Base-by-base conservation (phyloP, 139 green algal species). In the Chlorella vulgaris region DNA sequence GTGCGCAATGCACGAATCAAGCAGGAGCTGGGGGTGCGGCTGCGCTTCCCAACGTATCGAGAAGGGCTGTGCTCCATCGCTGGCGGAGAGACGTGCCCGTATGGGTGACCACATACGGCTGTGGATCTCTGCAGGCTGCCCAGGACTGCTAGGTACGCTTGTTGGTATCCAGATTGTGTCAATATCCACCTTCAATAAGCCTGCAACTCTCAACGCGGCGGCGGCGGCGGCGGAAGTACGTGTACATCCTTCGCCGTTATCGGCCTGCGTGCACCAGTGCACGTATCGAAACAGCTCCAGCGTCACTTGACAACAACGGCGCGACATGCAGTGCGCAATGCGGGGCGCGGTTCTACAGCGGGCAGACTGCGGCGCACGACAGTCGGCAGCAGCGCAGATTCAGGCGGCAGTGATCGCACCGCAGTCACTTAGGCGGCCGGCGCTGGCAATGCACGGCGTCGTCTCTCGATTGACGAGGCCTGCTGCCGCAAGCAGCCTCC, bases 1-100 rank as follows among this genome's bases (percentile, higher is more conserved):
- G 93, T 96, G 31, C 55, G 53, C 15, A 96, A 96, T 66, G 47
- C 21, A 2, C 71, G 60, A 26, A 92, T 96, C 15, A 91, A 91
- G 63, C 2, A 39, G 18, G 87, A 93, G 79, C 82, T 96, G 66
- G 78, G 81, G 1, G 66, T 92, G 28, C 26, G 28, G 42, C 77
- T 95, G 38, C 67, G 61, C 1, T 95, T 89, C 69, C 90, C 92
- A 0, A 88, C 81, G 6, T 96, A 93, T 76, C 71, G 76, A 40
- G 85, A 93, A 75, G 92, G 92, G 0, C 60, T 96, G 18, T 40
- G 36, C 28, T 87, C 91, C 8, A 91, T 96, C 40, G 35, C 62
- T 10, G 26, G 10, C 8, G 81, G 82, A 0, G 82, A 90, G 51
- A 77, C 43, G 66, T 38, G 71, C 50, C 87, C 87, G 0, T 91